Evolutionary conservation across 768 basidiomycete species (phyloP), one percentile per base, ranked within the genome.

Genomic region (Tylopilus vinaceipallidus): DNA sequence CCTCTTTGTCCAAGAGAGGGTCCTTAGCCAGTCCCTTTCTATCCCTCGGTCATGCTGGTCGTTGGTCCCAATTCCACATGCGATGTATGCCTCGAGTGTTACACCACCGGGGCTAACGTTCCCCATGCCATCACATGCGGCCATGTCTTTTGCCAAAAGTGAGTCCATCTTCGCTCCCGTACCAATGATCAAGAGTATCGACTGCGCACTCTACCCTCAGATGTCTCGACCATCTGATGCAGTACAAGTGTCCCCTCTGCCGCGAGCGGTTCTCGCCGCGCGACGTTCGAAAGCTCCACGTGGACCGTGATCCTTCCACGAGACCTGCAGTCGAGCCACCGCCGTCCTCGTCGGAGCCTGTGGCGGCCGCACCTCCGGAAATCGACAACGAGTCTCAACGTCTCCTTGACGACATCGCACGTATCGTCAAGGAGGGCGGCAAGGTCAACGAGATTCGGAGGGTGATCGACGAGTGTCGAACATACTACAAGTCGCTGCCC

Each of bases 61-160:
- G 64, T 86, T 64, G 78, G 79, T 59, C 62, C 79, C 52, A 77
- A 76, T 59, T 88, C 87, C 59, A 72, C 74, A 42, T 90, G 87
- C 76, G 87, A 89, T 70, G 78, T 89, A 60, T 90, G 88, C 70
- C 75, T 84, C 57, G 86, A 89, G 57, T 66, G 70, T 27, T 88
- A 84, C 63, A 73, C 73, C 42, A 64, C 64, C 45, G 78, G 78
- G 42, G 56, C 56, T 39, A 82, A 79, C 62, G 73, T 76, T 8
- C 86, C 86, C 43, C 80, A 83, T 60, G 76, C 80, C 42, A 84
- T 88, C 58, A 52, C 74, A 41, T 90, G 88, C 53, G 88, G 88
- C 16, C 86, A 89, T 63, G 78, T 82, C 48, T 87, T 87, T 68
- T 89, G 84, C 58, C 67, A 70, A 54, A 67, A 53, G 73, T 72